A percentile compares a stretch with the other conserved stretches of the same genome.
These are phyloP conservation scores for Lipomyces oligophaga DNA, from an alignment of 805 yeast species.

Conservation along the genomic window DNA sequence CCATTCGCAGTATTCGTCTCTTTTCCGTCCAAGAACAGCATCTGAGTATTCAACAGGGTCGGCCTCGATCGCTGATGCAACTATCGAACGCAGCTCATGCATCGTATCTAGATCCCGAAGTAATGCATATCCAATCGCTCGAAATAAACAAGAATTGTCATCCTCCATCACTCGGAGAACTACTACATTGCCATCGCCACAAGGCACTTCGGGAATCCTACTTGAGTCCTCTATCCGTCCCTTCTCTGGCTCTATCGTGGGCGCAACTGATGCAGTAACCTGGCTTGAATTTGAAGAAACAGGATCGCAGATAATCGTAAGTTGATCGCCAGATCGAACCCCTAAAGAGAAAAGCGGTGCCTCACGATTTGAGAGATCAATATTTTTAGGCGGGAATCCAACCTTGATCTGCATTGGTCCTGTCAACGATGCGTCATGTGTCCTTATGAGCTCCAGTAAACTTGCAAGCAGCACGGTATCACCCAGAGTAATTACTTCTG, in stretches of 20 bases:
- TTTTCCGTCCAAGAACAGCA: slow-evolving; percentile 54
- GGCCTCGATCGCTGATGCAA: slow-evolving; percentile 45
- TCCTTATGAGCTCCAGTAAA: slow-evolving; percentile 31
- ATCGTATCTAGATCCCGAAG: slow-evolving; percentile 46
- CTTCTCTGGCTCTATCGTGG: not conserved
- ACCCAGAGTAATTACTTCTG: slow-evolving; percentile 39
- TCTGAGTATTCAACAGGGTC: slow-evolving; percentile 50
- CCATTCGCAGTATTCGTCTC: slow-evolving; percentile 55
- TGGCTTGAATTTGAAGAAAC: not conserved
- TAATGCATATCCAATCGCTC: slow-evolving; percentile 55
- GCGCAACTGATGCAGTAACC: not conserved
- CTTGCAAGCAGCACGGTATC: slow-evolving; percentile 40
- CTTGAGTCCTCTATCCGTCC: not conserved
- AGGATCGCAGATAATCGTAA: slow-evolving; percentile 32
- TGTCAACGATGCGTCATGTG: slow-evolving; percentile 33
- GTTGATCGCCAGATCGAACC: slow-evolving; percentile 56
- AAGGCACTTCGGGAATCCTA: slow-evolving; percentile 21
- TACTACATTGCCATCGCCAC: slow-evolving; percentile 30
- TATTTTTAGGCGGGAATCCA: slow-evolving; percentile 60
- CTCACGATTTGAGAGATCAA: slow-evolving; percentile 37
- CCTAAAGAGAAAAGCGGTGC: slow-evolving; percentile 43
- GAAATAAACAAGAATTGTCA: slow-evolving; percentile 74
- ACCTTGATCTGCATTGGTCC: slow-evolving; percentile 33
- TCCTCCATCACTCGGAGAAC: slow-evolving; percentile 62
- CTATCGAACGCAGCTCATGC: slow-evolving; percentile 49